Conservation (phyloP, 306 rosid species). For the Hippophae rhamnoides region DNA sequence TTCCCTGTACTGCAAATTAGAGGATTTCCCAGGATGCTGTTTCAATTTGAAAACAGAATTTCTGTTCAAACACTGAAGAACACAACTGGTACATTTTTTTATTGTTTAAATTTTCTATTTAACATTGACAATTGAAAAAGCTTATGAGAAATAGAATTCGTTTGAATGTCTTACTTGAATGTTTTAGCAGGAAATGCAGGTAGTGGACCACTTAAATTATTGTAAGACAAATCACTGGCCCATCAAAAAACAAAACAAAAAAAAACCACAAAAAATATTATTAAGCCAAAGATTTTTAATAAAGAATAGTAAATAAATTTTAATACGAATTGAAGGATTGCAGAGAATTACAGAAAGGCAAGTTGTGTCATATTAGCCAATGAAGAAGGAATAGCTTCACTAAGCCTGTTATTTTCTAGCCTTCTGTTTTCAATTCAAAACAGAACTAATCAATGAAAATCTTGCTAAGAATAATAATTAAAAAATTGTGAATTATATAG, state of each 20-base stretch:
- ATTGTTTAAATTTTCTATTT: too few species aligned
- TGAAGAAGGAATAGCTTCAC: slow-evolving; percentile 72
- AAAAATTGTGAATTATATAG: background rate
- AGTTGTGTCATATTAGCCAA: slow-evolving; percentile 69
- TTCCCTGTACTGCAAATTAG: slow-evolving; percentile 56
- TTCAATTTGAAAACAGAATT: slow-evolving; percentile 18
- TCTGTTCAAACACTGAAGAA: too few species aligned
- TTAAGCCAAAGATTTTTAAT: background rate
- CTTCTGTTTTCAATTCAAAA: slow-evolving; percentile 50
- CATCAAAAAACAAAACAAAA: background rate
- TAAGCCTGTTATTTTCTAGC: slow-evolving; percentile 70
- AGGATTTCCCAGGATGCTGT: slow-evolving; percentile 75
- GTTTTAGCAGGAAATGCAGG: slow-evolving; percentile 63
- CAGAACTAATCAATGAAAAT: background rate
- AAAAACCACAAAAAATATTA: too few species aligned
- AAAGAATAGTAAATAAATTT: background rate
- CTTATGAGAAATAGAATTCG: background rate
- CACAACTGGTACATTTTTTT: too few species aligned
- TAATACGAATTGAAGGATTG: slow-evolving; percentile 9
- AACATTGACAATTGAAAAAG: too few species aligned
- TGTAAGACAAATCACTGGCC: slow-evolving; percentile 72
- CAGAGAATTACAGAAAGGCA: slow-evolving; percentile 57
- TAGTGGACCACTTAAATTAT: slow-evolving; percentile 77
- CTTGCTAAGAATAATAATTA: too few species aligned
- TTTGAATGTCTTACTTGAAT: slow-evolving; percentile 53